phyloP scores from a whole-genome alignment of 176 grass and related monocot genomes.

The Ampelocalamus luodianensis region DNA sequence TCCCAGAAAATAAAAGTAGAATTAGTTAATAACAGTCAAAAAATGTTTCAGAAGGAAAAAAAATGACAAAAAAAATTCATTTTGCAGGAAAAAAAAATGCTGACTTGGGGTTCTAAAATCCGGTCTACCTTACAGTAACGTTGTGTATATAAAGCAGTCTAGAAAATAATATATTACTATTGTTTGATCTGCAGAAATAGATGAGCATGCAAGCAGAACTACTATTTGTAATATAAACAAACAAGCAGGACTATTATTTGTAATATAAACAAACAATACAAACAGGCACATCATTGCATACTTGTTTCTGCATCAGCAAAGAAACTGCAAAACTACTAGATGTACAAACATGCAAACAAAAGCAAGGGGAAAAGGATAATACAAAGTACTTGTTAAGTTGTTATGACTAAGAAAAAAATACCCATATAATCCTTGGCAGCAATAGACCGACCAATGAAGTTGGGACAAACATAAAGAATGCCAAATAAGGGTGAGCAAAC shows the following conservation, averaged over 20 bases:
- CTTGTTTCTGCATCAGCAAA: conserved; percentile 19
- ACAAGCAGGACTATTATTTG: not conserved
- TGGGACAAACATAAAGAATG: conserved; percentile 94
- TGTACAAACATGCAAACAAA: conserved; percentile 16
- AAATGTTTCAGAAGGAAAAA: not conserved
- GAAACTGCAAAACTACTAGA: not conserved
- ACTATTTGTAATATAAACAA: conserved; percentile 1
- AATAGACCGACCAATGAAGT: conserved; percentile 76
- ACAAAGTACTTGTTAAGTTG: conserved; percentile 34
- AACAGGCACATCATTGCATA: not conserved
- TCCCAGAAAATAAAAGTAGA: not conserved
- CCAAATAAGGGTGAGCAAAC: conserved; percentile 95
- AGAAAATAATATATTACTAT: not conserved
- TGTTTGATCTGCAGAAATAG: not conserved
- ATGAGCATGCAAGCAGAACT: conserved; percentile 3
- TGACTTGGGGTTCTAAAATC: not conserved
- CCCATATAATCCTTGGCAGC: conserved; percentile 77
- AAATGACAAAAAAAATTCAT: not conserved
- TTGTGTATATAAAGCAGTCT: not conserved
- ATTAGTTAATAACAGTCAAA: not conserved
- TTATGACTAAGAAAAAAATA: conserved; percentile 51
- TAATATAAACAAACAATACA: not conserved
- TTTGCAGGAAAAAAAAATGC: not conserved
- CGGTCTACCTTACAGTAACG: not conserved
- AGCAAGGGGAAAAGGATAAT: not conserved